Conservation (phyloP, 805 yeast genomes). For the Teunomyces pallodes region DNA sequence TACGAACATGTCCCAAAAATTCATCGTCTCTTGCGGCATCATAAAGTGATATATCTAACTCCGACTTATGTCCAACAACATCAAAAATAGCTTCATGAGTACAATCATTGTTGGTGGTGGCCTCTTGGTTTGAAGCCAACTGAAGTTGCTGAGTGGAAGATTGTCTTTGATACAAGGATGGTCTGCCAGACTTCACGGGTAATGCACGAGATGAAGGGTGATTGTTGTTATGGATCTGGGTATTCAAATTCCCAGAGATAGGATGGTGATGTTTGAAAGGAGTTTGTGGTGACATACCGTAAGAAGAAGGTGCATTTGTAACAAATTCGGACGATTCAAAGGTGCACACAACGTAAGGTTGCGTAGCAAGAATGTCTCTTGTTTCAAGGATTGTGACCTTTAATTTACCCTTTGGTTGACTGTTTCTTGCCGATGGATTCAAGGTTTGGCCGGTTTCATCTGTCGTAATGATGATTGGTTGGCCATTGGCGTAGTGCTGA, state of each 20-base stretch:
- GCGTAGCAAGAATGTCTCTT: constrained; percentile 58
- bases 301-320: constrained; percentile 70
- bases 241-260: constrained; percentile 12
- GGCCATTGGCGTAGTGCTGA: constrained; percentile 11
- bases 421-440: constrained; percentile 21
- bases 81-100: constrained; percentile 85
- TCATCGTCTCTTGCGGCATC: constrained; percentile 80
- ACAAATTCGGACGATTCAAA: constrained; percentile 90
- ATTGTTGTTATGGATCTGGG: constrained; percentile 7
- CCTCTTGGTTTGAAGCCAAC: constrained; percentile 15
- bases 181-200: constrained; percentile 19
- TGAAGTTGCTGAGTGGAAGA: constrained; percentile 35
- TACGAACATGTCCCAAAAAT: constrained; percentile 80
- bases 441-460: constrained; percentile 39
- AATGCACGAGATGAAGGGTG: constrained; percentile 11
- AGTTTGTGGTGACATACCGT: constrained; percentile 26
- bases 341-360: constrained; percentile 88
- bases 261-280: constrained; percentile 12
- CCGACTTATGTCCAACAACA: constrained; percentile 80
- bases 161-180: constrained; percentile 39
- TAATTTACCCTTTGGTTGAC: constrained; percentile 75
- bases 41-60: constrained; percentile 85
- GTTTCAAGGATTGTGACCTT: constrained; percentile 83
- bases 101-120: constrained; percentile 7
- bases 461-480: constrained; percentile 37